These are phyloP conservation scores for Paraglomus brasilianum DNA, from an alignment of 192 early-diverging fungal genomes.

Conservation along the genomic window DNA sequence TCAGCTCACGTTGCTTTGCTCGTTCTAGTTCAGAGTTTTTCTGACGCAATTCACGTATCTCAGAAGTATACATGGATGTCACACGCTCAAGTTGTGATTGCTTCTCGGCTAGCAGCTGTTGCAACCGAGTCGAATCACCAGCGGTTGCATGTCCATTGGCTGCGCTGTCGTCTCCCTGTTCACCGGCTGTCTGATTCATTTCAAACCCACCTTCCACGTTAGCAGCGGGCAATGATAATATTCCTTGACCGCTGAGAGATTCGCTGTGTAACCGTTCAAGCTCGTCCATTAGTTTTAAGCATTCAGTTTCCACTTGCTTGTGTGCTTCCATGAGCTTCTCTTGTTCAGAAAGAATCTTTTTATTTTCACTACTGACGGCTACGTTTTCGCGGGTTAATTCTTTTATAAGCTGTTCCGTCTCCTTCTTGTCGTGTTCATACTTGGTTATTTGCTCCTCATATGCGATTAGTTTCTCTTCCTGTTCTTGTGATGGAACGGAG, in stretches of 20 bases:
- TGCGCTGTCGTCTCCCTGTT: slow-evolving; percentile 33
- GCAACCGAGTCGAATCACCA: slow-evolving; percentile 36
- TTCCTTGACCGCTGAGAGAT: slow-evolving; percentile 36
- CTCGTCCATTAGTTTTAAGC: slow-evolving; percentile 73
- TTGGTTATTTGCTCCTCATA: slow-evolving; percentile 44
- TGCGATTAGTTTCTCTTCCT: slow-evolving; percentile 31
- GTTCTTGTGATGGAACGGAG: slow-evolving; percentile 31
- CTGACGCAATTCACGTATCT: slow-evolving; percentile 50
- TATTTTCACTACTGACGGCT: slow-evolving; percentile 47
- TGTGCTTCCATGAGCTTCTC: slow-evolving; percentile 59
- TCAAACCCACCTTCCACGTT: slow-evolving; percentile 35
- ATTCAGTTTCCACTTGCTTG: slow-evolving; percentile 68
- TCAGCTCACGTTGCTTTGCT: slow-evolving; percentile 60
- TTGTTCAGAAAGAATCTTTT: slow-evolving; percentile 48
- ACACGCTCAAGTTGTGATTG: slow-evolving; percentile 49
- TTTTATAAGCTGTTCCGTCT: slow-evolving; percentile 53
- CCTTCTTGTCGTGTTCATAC: slow-evolving; percentile 44
- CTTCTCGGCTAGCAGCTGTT: slow-evolving; percentile 42
- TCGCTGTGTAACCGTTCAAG: slow-evolving; percentile 68
- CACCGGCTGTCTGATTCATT: slow-evolving; percentile 31
- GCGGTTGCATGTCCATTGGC: slow-evolving; percentile 26
- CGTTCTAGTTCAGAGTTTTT: slow-evolving; percentile 55
- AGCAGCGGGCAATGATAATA: not conserved
- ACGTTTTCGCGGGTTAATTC: slow-evolving; percentile 54
- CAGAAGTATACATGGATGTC: slow-evolving; percentile 47